Percentiles rank a stretch among this genome's conserved stretches.
phyloP scores from a whole-genome alignment of 164 flowering plant genomes.

The Tetrastigma voinierianum region DNA sequence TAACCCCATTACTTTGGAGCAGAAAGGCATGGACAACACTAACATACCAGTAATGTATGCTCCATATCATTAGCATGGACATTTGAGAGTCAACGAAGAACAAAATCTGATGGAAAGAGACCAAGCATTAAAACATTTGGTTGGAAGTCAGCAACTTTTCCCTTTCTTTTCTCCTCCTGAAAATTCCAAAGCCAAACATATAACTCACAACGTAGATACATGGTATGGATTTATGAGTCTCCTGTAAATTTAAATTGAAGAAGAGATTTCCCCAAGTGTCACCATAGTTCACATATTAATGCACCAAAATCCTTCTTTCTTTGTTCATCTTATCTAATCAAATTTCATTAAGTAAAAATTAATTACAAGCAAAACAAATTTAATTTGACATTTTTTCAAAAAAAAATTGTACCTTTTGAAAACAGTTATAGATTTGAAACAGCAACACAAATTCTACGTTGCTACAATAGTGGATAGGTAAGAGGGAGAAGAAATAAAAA shows the following conservation, averaged over 20 bases:
- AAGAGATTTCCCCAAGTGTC: not conserved
- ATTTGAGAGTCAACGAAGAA: slow-evolving; percentile 68
- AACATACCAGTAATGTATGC: slow-evolving; percentile 79
- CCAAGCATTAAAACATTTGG: slow-evolving; percentile 82
- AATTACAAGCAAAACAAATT: no score
- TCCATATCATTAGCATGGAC: slow-evolving; percentile 87
- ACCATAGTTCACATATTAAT: not conserved
- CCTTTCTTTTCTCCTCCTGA: slow-evolving; percentile 72
- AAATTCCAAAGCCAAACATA: slow-evolving; percentile 13
- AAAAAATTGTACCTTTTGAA: no score
- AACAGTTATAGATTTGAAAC: no score
- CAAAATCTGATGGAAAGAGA: slow-evolving; percentile 81
- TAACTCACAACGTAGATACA: not conserved
- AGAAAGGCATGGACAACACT: not conserved
- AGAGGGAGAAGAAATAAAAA: no score
- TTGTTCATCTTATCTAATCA: no score
- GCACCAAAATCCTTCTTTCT: not conserved
- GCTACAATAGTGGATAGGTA: no score
- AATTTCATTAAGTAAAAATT: no score
- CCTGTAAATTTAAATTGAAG: not conserved
- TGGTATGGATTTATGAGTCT: not conserved
- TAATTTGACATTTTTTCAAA: no score
- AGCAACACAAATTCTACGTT: no score
- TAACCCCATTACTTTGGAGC: not conserved
- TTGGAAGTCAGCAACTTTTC: slow-evolving; percentile 46